phyloP scores from a whole-genome alignment of 345 rosid species.

The Camelina neglecta region DNA sequence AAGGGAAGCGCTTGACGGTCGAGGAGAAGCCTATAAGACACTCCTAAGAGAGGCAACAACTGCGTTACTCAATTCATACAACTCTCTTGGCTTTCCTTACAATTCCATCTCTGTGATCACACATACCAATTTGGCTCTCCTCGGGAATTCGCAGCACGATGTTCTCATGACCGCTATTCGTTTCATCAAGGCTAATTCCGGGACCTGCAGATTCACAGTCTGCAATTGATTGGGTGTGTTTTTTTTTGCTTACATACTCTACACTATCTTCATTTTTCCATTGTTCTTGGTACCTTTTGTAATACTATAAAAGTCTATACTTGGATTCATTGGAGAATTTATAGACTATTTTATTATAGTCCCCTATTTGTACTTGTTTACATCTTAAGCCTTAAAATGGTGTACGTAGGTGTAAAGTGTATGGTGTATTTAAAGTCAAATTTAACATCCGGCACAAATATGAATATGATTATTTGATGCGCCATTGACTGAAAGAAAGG shows the following conservation, averaged over 20 bases:
- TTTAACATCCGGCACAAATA: neutral
- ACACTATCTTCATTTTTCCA: neutral
- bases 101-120: constrained; percentile 54
- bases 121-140: constrained; percentile 61
- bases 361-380: neutral
- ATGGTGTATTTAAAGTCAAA: neutral
- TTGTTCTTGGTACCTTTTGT: constrained; percentile 31
- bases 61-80: constrained; percentile 83
- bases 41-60: constrained; percentile 83
- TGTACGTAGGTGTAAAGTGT: too few species aligned
- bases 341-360: constrained; percentile 2
- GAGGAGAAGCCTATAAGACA: constrained; percentile 77
- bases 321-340: constrained; percentile 27
- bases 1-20: constrained; percentile 64
- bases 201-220: constrained; percentile 66
- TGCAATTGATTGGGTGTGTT: constrained; percentile 54
- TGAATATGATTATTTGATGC: neutral
- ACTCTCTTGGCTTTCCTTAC: constrained; percentile 66
- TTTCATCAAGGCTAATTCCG: constrained; percentile 78
- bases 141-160: constrained; percentile 53
- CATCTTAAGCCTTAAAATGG: neutral
- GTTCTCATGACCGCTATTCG: constrained; percentile 64
- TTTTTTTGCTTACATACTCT: constrained; percentile 7
- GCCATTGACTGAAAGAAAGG: neutral
- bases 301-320: constrained; percentile 24